phyloP scores from a whole-genome alignment of 768 basidiomycete genomes.

The Rhodotorula paludigena region DNA sequence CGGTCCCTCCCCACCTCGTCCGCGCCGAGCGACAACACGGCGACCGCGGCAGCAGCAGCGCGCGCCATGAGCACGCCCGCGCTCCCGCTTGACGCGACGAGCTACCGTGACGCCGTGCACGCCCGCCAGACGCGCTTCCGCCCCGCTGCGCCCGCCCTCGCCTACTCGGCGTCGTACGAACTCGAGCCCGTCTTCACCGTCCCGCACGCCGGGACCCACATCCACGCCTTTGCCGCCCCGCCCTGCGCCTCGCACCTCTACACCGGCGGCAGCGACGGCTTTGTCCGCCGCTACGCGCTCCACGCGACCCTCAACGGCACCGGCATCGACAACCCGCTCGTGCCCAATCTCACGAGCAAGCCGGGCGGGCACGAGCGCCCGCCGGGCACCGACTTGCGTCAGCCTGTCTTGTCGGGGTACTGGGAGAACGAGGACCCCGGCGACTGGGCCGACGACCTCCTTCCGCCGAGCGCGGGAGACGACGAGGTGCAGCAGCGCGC shows the following conservation, averaged over 20 bases:
- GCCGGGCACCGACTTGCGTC: conserved; percentile 2
- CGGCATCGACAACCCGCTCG: conserved; percentile 1
- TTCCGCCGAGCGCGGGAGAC: background rate
- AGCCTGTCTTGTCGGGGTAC: conserved; percentile 34
- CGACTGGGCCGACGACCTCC: conserved; percentile 27
- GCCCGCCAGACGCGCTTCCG: background rate
- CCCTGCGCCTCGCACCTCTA: conserved; percentile 39
- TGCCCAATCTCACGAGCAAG: conserved; percentile 27
- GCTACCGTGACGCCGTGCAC: background rate
- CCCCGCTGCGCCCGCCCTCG: background rate
- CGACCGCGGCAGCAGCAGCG: too few species aligned
- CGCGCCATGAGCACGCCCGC: background rate
- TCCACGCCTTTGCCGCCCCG: conserved; percentile 35
- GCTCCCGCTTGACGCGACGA: background rate
- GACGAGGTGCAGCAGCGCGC: conserved; percentile 8
- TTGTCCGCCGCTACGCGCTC: conserved; percentile 38
- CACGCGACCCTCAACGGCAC: conserved; percentile 33
- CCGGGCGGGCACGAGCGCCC: conserved; percentile 1
- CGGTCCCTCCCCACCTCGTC: background rate
- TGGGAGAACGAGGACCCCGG: conserved; percentile 42
- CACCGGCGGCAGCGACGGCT: conserved; percentile 41
- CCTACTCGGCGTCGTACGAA: background rate
- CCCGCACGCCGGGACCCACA: conserved; percentile 14
- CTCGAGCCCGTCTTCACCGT: conserved; percentile 28
- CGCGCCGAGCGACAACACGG: background rate